phyloP scores from a whole-genome alignment of 495 filamentous ascomycete species.

The Aspergillus homomorphus region DNA sequence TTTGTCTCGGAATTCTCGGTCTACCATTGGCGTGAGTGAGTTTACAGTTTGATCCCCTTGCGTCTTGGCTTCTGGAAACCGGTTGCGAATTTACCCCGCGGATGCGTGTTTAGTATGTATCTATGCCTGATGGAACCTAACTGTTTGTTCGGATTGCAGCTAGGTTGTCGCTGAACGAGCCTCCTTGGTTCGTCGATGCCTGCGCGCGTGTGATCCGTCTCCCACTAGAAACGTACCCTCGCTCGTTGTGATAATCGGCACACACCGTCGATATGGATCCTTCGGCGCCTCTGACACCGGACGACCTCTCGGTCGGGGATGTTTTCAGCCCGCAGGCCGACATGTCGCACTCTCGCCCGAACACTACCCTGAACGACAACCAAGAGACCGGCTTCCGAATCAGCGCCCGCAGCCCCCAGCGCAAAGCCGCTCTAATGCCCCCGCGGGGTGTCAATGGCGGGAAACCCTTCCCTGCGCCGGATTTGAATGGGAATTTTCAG shows the following conservation, averaged over 20 bases:
- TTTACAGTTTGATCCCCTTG: slow-evolving; percentile 1
- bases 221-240: slow-evolving; percentile 1
- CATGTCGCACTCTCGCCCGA: slow-evolving; percentile 28
- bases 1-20: neutral
- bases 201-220: slow-evolving; percentile 23
- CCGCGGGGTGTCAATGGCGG: slow-evolving; percentile 14
- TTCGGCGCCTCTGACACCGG: slow-evolving; percentile 20
- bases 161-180: neutral
- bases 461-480: slow-evolving; percentile 22
- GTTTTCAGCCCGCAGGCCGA: slow-evolving; percentile 47
- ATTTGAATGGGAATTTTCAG: slow-evolving; percentile 27
- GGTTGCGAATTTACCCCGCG: neutral
- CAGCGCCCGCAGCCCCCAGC: slow-evolving; percentile 28
- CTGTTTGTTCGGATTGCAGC: neutral
- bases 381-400: slow-evolving; percentile 30
- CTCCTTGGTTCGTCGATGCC: slow-evolving; percentile 22
- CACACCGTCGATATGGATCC: slow-evolving; percentile 21
- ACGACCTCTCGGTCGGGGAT: slow-evolving; percentile 45
- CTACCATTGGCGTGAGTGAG: neutral
- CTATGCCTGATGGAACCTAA: neutral
- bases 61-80: neutral
- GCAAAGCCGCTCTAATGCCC: slow-evolving; percentile 17
- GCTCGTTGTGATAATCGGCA: neutral
- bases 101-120: slow-evolving; percentile 3
- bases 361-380: slow-evolving; percentile 24